These are phyloP conservation scores for Alliaria petiolata DNA, from an alignment of 345 rosid genomes.

Conservation along the genomic window DNA sequence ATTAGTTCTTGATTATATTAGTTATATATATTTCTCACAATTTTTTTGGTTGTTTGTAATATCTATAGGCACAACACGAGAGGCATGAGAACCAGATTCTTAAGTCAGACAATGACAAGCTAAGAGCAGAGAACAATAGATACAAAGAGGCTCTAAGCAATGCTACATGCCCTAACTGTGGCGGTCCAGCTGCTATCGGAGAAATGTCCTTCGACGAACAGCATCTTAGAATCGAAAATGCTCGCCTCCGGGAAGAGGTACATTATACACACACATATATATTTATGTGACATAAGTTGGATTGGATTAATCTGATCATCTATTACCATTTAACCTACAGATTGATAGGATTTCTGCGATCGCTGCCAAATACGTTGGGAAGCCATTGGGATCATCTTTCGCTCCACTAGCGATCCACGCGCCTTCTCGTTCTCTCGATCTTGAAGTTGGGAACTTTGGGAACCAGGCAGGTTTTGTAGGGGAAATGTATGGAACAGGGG, in stretches of 20 bases:
- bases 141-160: constrained; percentile 76
- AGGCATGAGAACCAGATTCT: constrained; percentile 77
- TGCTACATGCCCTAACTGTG: constrained; percentile 83
- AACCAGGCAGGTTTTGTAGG: constrained; percentile 67
- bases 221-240: constrained; percentile 89
- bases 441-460: constrained; percentile 53
- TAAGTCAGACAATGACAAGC: constrained; percentile 86
- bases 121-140: constrained; percentile 76
- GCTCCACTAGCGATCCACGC: constrained; percentile 46
- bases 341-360: constrained; percentile 81
- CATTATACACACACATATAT: not conserved
- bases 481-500: constrained; percentile 74
- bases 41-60: not conserved
- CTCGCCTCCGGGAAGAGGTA: constrained; percentile 90
- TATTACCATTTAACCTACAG: constrained; percentile 34
- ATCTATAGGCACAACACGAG: constrained; percentile 74
- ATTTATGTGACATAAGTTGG: not conserved
- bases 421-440: constrained; percentile 59
- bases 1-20: too few relatives aligned
- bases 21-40: not conserved
- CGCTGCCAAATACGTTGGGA: constrained; percentile 83
- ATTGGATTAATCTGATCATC: not conserved
- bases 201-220: constrained; percentile 99
- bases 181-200: constrained; percentile 83
- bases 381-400: constrained; percentile 55